These are phyloP conservation scores for Penicillium sp. DNA, from an alignment of 2,329 filamentous ascomycete genomes.

Conservation along the genomic window DNA sequence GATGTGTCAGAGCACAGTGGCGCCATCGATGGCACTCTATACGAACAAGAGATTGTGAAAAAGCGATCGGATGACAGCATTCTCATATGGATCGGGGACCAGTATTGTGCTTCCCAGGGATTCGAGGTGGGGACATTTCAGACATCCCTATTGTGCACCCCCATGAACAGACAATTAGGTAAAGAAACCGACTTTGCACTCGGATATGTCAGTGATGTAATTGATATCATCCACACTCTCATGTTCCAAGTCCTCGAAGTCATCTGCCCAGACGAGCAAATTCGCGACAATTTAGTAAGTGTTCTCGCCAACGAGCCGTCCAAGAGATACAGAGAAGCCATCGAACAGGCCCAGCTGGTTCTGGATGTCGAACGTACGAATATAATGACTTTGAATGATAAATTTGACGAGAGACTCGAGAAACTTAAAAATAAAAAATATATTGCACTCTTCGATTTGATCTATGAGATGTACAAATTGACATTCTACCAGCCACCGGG, in stretches of 20 bases:
- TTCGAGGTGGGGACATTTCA: slow-evolving; percentile 55
- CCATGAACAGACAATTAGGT: slow-evolving; percentile 54
- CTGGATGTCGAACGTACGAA: slow-evolving; percentile 1
- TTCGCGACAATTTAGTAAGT: background rate
- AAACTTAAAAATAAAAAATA: background rate
- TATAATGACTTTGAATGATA: slow-evolving; percentile 1
- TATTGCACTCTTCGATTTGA: background rate
- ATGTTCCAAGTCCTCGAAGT: background rate
- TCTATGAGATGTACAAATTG: background rate
- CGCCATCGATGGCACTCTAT: background rate
- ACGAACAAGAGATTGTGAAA: background rate
- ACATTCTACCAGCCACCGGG: background rate
- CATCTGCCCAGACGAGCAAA: background rate
- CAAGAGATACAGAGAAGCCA: background rate
- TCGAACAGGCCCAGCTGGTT: background rate
- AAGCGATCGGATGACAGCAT: slow-evolving; percentile 3
- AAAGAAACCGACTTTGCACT: slow-evolving; percentile 54
- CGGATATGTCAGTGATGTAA: slow-evolving; percentile 52
- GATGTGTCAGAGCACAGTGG: slow-evolving; percentile 20
- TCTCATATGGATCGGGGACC: slow-evolving; percentile 41
- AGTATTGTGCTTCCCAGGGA: slow-evolving; percentile 50
- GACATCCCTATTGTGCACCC: slow-evolving; percentile 26
- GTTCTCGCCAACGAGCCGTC: background rate
- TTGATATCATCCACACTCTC: slow-evolving; percentile 24
- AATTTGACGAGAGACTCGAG: background rate